phyloP scores from a whole-genome alignment of 1,139 yeast species.

The Pichia inconspicua region DNA sequence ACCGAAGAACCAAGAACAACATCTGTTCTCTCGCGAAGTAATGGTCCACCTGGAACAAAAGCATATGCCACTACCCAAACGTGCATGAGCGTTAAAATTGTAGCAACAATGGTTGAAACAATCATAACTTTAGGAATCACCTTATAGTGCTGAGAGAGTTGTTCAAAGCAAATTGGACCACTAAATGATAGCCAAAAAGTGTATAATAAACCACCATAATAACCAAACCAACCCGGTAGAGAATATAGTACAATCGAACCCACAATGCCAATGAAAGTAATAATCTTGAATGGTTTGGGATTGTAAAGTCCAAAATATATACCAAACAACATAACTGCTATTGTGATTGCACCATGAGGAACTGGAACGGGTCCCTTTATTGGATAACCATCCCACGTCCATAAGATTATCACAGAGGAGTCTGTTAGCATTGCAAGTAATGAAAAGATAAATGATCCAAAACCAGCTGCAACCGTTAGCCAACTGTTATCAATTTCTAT shows the following conservation, averaged over 20 bases:
- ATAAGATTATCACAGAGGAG: constrained; percentile 72
- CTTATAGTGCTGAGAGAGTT: constrained; percentile 15
- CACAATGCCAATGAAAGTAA: constrained; percentile 33
- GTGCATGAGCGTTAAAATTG: constrained; percentile 63
- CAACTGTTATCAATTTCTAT: constrained; percentile 12
- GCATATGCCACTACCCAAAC: constrained; percentile 99
- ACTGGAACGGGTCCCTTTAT: constrained; percentile 81
- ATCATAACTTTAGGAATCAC: constrained; percentile 27
- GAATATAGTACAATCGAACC: constrained; percentile 45
- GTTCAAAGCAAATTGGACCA: constrained; percentile 51
- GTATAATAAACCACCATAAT: constrained; percentile 63
- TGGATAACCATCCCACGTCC: constrained; percentile 96
- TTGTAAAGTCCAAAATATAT: constrained; percentile 36
- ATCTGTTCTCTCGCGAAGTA: constrained; percentile 83
- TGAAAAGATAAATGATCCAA: constrained; percentile 71
- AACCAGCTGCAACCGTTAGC: constrained; percentile 54
- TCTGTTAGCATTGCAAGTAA: constrained; percentile 73
- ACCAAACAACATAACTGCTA: constrained; percentile 55
- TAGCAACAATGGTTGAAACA: constrained; percentile 46
- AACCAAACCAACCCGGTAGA: constrained; percentile 75
- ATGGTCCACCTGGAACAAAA: constrained; percentile 89
- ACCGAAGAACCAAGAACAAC: constrained; percentile 53
- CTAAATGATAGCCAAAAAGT: constrained; percentile 56
- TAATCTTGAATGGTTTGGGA: constrained; percentile 11
- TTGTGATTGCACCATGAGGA: constrained; percentile 73